A percentile compares a stretch with the other conserved stretches of the same genome.
phyloP scores from a whole-genome alignment of 257 asterid species.

The Nyctanthes arbortristis region DNA sequence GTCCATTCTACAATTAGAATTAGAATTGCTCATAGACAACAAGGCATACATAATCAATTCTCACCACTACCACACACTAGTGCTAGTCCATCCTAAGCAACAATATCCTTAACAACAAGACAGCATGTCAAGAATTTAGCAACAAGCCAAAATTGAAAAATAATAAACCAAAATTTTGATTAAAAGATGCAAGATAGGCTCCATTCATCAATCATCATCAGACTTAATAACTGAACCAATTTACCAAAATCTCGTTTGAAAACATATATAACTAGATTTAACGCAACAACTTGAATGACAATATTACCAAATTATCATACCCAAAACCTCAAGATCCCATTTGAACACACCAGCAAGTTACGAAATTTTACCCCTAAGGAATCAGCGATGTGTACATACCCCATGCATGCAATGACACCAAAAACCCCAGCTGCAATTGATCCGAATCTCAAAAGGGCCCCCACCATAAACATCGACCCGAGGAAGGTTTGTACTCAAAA shows the following conservation, averaged over 20 bases:
- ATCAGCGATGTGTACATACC: slow-evolving; percentile 48
- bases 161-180: too few relatives aligned
- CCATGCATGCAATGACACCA: slow-evolving; percentile 65
- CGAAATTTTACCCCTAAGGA: neutral
- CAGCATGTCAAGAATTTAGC: too few relatives aligned
- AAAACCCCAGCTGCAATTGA: slow-evolving; percentile 62
- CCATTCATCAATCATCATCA: too few relatives aligned
- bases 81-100: too few relatives aligned
- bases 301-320: neutral
- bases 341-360: slow-evolving; percentile 4
- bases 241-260: neutral
- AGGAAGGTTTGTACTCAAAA: slow-evolving; percentile 27
- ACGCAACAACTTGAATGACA: neutral
- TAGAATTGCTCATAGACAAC: neutral
- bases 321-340: slow-evolving; percentile 7
- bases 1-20: neutral
- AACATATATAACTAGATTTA: neutral
- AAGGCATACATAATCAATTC: too few relatives aligned
- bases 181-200: too few relatives aligned
- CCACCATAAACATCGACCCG: slow-evolving; percentile 64
- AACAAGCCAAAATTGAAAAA: too few relatives aligned
- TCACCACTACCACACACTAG: too few relatives aligned
- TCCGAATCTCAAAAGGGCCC: slow-evolving; percentile 55
- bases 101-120: too few relatives aligned
- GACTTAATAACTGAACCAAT: too few relatives aligned